A percentile compares a stretch with the other conserved stretches of the same genome.
phyloP scores from a whole-genome alignment of 1,284 basidiomycete species.

The Marasmius fiardii region DNA sequence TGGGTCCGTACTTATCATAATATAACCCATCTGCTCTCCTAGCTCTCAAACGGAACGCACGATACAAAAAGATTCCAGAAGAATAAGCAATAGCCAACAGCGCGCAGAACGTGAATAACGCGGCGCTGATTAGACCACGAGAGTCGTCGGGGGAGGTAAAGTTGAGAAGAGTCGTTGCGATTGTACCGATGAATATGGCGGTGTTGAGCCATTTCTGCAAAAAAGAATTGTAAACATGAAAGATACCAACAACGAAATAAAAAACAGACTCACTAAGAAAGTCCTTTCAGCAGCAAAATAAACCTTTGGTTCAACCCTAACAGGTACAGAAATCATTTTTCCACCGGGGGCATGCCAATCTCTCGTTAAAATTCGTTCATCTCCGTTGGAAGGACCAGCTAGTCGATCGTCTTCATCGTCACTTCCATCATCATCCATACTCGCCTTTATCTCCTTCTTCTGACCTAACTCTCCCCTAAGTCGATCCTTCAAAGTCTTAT shows the following conservation, averaged over 20 bases:
- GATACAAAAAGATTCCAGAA: conserved; percentile 84
- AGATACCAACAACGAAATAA: conserved; percentile 10
- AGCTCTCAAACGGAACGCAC: conserved; percentile 73
- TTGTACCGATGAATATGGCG: conserved; percentile 83
- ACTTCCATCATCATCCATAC: conserved; percentile 30
- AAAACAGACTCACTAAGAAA: conserved; percentile 60
- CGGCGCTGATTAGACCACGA: conserved; percentile 80
- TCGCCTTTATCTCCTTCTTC: conserved; percentile 29
- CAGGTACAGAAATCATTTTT: conserved; percentile 89
- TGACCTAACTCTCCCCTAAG: conserved; percentile 32
- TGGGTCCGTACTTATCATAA: conserved; percentile 88
- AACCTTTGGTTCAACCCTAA: conserved; percentile 96
- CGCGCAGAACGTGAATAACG: conserved; percentile 86
- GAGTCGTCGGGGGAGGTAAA: conserved; percentile 78
- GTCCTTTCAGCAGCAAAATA: conserved; percentile 96
- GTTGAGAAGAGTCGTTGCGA: conserved; percentile 90
- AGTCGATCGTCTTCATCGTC: conserved; percentile 30
- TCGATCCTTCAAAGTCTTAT: conserved; percentile 72
- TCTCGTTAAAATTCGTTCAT: conserved; percentile 63
- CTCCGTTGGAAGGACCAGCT: conserved; percentile 26
- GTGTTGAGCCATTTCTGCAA: conserved; percentile 91
- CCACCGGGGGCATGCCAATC: conserved; percentile 83
- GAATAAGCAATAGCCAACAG: conserved; percentile 90
- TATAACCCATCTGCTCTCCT: conserved; percentile 80
- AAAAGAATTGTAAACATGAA: conserved; percentile 2